A percentile compares a stretch with the other conserved stretches of the same genome.
Conservation (phyloP, 2,329 filamentous ascomycete species). For the Cytospora leucostoma region DNA sequence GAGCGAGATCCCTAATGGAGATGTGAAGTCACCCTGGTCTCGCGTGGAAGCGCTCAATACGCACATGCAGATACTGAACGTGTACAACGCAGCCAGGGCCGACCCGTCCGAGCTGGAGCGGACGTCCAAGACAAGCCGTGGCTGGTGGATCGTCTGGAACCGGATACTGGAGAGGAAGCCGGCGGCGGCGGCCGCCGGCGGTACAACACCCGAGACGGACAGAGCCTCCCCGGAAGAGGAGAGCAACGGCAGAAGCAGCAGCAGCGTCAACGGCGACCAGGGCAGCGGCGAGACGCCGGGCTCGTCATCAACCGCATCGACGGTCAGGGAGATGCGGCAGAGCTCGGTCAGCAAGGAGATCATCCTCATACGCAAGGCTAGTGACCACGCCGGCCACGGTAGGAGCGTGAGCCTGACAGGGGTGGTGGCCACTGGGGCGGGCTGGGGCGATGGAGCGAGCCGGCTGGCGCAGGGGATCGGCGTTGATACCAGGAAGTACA, state of each 20-base stretch:
- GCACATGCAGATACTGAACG: slow-evolving; percentile 63
- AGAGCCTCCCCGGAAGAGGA: slow-evolving; percentile 19
- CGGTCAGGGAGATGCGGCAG: neutral
- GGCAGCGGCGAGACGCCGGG: slow-evolving; percentile 12
- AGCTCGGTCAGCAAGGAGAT: slow-evolving; percentile 56
- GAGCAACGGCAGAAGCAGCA: neutral
- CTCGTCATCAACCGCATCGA: slow-evolving; percentile 15
- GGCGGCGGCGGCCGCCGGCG: neutral
- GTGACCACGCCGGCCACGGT: slow-evolving; percentile 50
- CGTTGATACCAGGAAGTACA: slow-evolving; percentile 73
- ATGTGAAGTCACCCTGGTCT: slow-evolving; percentile 50
- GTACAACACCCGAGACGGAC: neutral
- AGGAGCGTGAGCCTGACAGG: slow-evolving; percentile 40
- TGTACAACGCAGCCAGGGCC: slow-evolving; percentile 50
- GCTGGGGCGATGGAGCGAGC: slow-evolving; percentile 58
- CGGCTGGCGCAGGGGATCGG: slow-evolving; percentile 72
- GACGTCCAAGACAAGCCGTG: slow-evolving; percentile 65
- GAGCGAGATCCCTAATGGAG: slow-evolving; percentile 23
- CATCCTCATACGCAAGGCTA: slow-evolving; percentile 60
- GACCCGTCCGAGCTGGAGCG: slow-evolving; percentile 54
- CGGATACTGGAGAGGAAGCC: slow-evolving; percentile 49
- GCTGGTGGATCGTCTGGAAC: slow-evolving; percentile 72
- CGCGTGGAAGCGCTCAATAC: slow-evolving; percentile 65
- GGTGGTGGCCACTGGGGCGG: slow-evolving; percentile 40
- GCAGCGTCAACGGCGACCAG: slow-evolving; percentile 22